Percentiles rank a stretch among this genome's conserved stretches.
phyloP scores from a whole-genome alignment of 2,329 filamentous ascomycete genomes.

The Colletotrichum cereale region DNA sequence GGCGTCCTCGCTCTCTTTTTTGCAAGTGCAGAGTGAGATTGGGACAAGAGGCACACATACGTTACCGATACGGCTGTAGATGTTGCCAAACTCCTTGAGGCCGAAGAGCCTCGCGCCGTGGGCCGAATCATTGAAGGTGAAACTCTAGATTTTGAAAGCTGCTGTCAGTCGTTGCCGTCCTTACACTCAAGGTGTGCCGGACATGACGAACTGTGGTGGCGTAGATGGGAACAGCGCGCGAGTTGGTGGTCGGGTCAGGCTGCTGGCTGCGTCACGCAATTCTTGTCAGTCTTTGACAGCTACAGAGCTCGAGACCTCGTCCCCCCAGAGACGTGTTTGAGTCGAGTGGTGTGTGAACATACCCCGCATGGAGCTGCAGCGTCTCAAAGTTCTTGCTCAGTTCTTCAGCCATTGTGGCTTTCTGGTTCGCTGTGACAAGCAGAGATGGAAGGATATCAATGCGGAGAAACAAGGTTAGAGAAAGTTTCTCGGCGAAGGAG shows the following conservation, averaged over 20 bases:
- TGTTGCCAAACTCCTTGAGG: constrained; percentile 97
- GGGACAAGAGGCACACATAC: constrained; percentile 60
- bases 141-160: constrained; percentile 71
- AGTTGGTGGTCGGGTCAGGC: constrained; percentile 84
- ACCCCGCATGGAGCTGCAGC: constrained; percentile 88
- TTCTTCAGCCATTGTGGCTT: constrained; percentile 56
- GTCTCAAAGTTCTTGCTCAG: constrained; percentile 80
- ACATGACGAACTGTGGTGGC: constrained; percentile 73
- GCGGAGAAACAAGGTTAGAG: background rate
- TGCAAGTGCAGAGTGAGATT: background rate
- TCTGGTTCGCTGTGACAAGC: background rate
- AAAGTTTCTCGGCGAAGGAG: constrained; percentile 1
- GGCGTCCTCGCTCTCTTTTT: background rate
- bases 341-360: constrained; percentile 48
- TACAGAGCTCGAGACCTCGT: background rate
- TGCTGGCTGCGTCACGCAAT: constrained; percentile 69
- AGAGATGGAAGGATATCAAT: constrained; percentile 46
- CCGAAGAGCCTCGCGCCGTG: constrained; percentile 95
- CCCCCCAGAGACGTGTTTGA: background rate
- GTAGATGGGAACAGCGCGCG: constrained; percentile 95
- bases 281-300: constrained; percentile 24
- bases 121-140: constrained; percentile 93
- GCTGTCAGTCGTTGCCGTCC: background rate
- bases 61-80: constrained; percentile 98
- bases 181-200: background rate